Evolutionary conservation across 2,329 filamentous ascomycete genomes (phyloP).

Genomic region (Chaetothyriales sp.): DNA sequence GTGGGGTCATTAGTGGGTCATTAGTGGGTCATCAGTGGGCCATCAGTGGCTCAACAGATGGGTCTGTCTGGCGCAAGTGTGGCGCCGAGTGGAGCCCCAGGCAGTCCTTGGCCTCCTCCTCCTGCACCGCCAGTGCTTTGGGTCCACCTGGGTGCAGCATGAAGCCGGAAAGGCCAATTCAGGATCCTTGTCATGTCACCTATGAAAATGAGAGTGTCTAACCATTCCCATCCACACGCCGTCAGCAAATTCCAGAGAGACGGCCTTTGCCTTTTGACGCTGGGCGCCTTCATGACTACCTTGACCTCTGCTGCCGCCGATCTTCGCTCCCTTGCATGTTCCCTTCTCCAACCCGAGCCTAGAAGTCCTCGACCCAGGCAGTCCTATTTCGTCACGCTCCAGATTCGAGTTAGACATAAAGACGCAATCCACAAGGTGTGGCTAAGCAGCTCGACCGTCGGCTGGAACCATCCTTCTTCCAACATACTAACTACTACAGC

Average conservation of each 20-base stretch:
- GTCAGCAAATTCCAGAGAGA: constrained; percentile 1
- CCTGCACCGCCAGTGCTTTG: not conserved
- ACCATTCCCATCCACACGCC: constrained; percentile 1
- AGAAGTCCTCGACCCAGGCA: not conserved
- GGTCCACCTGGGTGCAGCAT: not conserved
- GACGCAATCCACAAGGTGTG: not conserved
- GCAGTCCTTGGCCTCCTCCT: not conserved
- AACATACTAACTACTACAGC: too few species aligned
- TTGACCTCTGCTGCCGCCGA: not conserved
- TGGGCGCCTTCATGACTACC: not conserved
- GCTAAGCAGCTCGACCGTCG: not conserved
- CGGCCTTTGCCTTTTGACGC: not conserved
- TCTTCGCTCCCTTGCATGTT: not conserved
- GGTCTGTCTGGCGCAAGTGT: not conserved
- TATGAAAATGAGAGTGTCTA: not conserved
- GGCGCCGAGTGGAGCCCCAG: not conserved
- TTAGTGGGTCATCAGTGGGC: not conserved
- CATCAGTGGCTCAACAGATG: not conserved
- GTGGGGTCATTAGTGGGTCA: not conserved
- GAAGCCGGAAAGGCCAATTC: not conserved
- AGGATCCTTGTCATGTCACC: constrained; percentile 1
- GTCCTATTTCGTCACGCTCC: not conserved
- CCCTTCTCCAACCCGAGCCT: not conserved
- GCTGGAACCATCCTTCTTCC: not conserved
- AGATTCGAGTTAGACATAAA: not conserved